These are phyloP conservation scores for Mortierella sp. DNA, from an alignment of 371 early-diverging fungal species.

Conservation along the genomic window DNA sequence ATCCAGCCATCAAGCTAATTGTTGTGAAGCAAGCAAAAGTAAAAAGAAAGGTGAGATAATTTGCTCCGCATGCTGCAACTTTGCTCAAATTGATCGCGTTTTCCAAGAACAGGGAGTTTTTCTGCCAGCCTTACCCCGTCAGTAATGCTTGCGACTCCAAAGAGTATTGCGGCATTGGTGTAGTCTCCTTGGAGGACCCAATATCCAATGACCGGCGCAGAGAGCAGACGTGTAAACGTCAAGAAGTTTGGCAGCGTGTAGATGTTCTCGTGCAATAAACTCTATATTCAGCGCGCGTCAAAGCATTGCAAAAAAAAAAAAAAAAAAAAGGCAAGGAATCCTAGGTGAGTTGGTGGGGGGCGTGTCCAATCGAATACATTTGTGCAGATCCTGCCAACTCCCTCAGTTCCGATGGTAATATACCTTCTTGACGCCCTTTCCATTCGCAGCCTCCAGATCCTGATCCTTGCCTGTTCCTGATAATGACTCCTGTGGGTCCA, in stretches of 20 bases:
- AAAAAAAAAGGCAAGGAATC: neutral
- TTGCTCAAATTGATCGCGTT: neutral
- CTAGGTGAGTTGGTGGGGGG: neutral
- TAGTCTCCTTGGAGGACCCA: slow-evolving; percentile 83
- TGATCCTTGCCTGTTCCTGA: slow-evolving; percentile 7
- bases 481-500: slow-evolving; percentile 7
- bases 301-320: neutral
- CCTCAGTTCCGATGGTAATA: too few species aligned
- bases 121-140: slow-evolving; percentile 74
- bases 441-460: slow-evolving; percentile 16
- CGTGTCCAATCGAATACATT: neutral
- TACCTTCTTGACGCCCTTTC: slow-evolving; percentile 46
- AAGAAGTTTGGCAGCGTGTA: slow-evolving; percentile 92
- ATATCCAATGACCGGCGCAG: slow-evolving; percentile 91
- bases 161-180: slow-evolving; percentile 76
- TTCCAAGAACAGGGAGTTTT: neutral
- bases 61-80: neutral
- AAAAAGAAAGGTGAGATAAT: neutral
- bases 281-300: neutral
- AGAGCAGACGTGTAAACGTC: slow-evolving; percentile 80
- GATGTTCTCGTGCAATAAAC: slow-evolving; percentile 77
- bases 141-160: slow-evolving; percentile 86
- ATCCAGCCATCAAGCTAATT: slow-evolving; percentile 90
- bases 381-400: too few species aligned
- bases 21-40: neutral